Percentiles rank a stretch among this genome's conserved stretches.
Evolutionary conservation across 805 yeast genomes (phyloP).

Genomic region (Candida xiaguanensis): DNA sequence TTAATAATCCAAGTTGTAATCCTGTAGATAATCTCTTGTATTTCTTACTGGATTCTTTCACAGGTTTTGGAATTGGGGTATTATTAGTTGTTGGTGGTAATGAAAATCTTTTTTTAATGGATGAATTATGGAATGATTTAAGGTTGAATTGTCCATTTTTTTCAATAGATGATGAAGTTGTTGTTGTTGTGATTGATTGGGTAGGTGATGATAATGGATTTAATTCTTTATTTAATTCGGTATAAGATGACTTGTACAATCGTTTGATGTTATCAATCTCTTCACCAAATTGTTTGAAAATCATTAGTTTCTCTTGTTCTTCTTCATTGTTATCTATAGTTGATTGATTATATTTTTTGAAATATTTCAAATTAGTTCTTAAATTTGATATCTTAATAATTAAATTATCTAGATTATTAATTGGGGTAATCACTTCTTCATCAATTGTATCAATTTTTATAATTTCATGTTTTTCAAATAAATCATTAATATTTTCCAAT

Average conservation of each 20-base stretch:
- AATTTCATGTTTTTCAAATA: conserved; percentile 27
- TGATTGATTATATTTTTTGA: conserved; percentile 34
- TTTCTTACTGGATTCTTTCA: conserved; percentile 11
- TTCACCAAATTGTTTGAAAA: conserved; percentile 31
- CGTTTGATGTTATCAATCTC: conserved; percentile 27
- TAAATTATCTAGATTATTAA: conserved; percentile 20
- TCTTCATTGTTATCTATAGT: conserved; percentile 29
- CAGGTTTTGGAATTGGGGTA: background rate
- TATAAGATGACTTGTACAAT: conserved; percentile 26
- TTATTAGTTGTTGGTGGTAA: conserved; percentile 11
- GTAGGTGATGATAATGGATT: conserved; percentile 1
- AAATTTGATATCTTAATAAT: conserved; percentile 28
- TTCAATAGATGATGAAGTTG: conserved; percentile 9
- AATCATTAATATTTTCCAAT: conserved; percentile 17
- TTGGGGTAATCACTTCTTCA: conserved; percentile 14
- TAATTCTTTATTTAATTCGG: conserved; percentile 18
- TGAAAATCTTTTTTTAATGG: conserved; percentile 25
- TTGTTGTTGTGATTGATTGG: background rate
- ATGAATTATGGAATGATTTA: conserved; percentile 29
- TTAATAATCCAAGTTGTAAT: conserved; percentile 33
- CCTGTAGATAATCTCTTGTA: conserved; percentile 34
- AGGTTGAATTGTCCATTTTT: conserved; percentile 19
- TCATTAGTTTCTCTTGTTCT: conserved; percentile 31
- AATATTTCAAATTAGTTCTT: conserved; percentile 33
- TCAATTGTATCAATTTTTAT: conserved; percentile 7